These are phyloP conservation scores for Schizonepeta tenuifolia DNA, from an alignment of 257 asterid genomes.

Conservation along the genomic window DNA sequence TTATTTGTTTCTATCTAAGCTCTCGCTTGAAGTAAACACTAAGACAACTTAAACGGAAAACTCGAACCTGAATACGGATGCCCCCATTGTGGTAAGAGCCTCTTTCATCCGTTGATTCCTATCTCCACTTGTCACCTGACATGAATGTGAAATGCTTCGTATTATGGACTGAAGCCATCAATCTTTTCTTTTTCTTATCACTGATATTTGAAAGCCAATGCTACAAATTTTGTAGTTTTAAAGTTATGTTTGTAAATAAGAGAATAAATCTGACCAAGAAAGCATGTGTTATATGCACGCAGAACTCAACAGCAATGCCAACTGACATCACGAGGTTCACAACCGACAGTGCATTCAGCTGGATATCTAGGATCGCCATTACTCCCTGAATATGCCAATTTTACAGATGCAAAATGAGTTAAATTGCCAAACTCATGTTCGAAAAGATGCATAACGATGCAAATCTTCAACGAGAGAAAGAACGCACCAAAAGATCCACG, in stretches of 20 bases:
- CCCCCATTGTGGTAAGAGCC: slow-evolving; percentile 94
- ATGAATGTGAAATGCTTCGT: slow-evolving; percentile 14
- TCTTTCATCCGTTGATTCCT: slow-evolving; percentile 94
- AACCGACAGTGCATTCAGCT: slow-evolving; percentile 90
- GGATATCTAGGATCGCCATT: slow-evolving; percentile 90
- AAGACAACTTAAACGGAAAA: background rate
- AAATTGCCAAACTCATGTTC: slow-evolving; percentile 1
- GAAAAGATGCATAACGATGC: background rate
- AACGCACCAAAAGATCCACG: slow-evolving; percentile 87
- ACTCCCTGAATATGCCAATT: slow-evolving; percentile 64
- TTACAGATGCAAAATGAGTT: slow-evolving; percentile 17
- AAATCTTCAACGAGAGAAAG: slow-evolving; percentile 23
- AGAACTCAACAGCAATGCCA: slow-evolving; percentile 96
- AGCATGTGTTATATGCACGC: slow-evolving; percentile 96
- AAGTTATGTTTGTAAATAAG: background rate
- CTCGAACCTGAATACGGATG: slow-evolving; percentile 92
- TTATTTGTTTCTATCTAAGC: background rate
- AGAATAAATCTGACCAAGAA: slow-evolving; percentile 77
- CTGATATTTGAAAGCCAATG: background rate
- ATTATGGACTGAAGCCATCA: background rate
- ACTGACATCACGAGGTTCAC: slow-evolving; percentile 98
- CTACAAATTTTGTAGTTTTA: background rate
- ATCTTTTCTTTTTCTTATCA: background rate
- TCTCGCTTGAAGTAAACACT: background rate
- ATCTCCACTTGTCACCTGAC: slow-evolving; percentile 86